Conservation (phyloP, 2,329 filamentous ascomycete genomes). For the Fusarium newnesense region DNA sequence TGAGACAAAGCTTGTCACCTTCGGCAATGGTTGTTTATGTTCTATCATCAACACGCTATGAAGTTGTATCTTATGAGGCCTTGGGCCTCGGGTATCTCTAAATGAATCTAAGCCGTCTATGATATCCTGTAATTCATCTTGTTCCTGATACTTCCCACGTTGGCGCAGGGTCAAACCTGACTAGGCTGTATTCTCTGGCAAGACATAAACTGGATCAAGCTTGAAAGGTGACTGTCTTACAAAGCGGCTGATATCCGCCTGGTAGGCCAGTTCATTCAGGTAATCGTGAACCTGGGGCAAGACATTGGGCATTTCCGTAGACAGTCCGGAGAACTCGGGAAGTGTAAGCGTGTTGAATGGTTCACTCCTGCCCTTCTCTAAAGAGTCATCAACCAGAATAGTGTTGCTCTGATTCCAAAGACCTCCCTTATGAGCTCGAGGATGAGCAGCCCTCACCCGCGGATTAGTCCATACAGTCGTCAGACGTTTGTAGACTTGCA, state of each 20-base stretch:
- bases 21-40: background rate
- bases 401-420: constrained; percentile 87
- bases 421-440: constrained; percentile 49
- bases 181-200: constrained; percentile 1
- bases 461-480: constrained; percentile 73
- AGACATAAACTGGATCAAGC: constrained; percentile 46
- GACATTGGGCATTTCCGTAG: constrained; percentile 54
- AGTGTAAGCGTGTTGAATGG: constrained; percentile 85
- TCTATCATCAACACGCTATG: background rate
- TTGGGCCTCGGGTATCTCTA: constrained; percentile 30
- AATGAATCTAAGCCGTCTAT: constrained; percentile 6
- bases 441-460: constrained; percentile 56
- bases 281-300: constrained; percentile 71
- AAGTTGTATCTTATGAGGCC: constrained; percentile 15
- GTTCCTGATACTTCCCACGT: background rate
- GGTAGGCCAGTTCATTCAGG: constrained; percentile 63
- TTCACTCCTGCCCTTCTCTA: constrained; percentile 82
- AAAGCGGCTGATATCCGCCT: constrained; percentile 71
- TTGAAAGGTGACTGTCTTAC: constrained; percentile 64
- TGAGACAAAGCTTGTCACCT: background rate
- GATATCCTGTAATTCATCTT: background rate
- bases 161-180: background rate
- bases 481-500: constrained; percentile 92
- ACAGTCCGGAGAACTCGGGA: constrained; percentile 75
- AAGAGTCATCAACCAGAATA: constrained; percentile 86